Base-by-base conservation (phyloP, 331 rosid genomes). In the Pyracantha coccinea region DNA sequence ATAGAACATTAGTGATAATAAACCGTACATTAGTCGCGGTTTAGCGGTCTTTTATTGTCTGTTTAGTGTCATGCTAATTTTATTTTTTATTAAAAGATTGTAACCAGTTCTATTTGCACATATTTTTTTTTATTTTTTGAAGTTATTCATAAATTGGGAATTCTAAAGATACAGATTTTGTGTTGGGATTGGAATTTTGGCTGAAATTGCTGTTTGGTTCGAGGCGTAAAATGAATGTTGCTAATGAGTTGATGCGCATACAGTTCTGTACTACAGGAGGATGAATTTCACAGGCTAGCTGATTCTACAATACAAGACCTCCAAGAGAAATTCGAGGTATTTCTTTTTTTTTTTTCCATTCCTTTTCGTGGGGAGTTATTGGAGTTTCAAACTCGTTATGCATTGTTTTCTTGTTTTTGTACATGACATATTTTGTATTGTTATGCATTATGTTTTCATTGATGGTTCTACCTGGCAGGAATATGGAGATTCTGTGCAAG, bases 241-340 rank as follows among this genome's bases (percentile, higher is more conserved):
- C 85, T 90, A 77, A 83, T 80, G 67, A 70, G 71, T 86, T 81
- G 74, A 80, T 84, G 80, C 66, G 84, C 72, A 70, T 74, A 78
- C 92, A 92, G 96, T 81, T 88, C 96, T 73, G 25, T 87, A 66
- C 78, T 95, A 70, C 85, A 81, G 85, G 97, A 90, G 84, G 91
- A 81, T 85, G 97, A 95, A 52, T 95, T 81, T 80, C 96, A 90
- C 41, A 78, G 63, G 66, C 80, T 86, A 53, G 96, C 92, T 68
- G 91, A 92, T 75, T 84, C 91, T 77, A 85, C 97, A 62, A 86
- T 92, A 66, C 93, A 88, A 58, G 83, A 79, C 44, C 78, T 92
- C 8, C 97, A 89, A 77, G 93, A 92, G 85, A 90, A 90, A 80
- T 54, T 95, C 4, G 99, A 95, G 97, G 99, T 90, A 68, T 2